A percentile compares a stretch with the other conserved stretches of the same genome.
These are phyloP conservation scores for Xylariaceae sp. DNA, from an alignment of 2,329 filamentous ascomycete genomes.

Conservation along the genomic window DNA sequence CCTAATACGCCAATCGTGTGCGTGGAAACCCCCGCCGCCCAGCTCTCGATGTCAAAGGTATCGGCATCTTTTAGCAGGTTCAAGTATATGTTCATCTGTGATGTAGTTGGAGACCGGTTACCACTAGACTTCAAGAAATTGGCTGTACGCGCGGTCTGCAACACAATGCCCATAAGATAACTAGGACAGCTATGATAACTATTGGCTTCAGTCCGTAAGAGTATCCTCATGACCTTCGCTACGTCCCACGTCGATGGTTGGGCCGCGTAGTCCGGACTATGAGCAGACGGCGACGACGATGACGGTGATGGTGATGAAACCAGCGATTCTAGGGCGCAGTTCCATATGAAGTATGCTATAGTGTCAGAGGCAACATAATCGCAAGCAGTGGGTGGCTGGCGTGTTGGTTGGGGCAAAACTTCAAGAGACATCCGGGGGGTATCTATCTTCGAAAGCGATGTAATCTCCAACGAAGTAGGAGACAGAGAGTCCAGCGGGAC, in stretches of 20 bases:
- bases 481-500: neutral
- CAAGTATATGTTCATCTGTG: constrained; percentile 46
- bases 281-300: neutral
- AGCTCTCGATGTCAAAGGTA: constrained; percentile 49
- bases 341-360: constrained; percentile 43
- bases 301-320: constrained; percentile 40
- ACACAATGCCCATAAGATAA: constrained; percentile 52
- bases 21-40: constrained; percentile 49
- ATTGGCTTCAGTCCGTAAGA: constrained; percentile 39
- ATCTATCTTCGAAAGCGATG: neutral
- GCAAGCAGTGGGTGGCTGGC: constrained; percentile 32
- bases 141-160: constrained; percentile 52
- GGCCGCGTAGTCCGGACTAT: constrained; percentile 33
- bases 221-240: constrained; percentile 31
- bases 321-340: constrained; percentile 44
- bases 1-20: constrained; percentile 33
- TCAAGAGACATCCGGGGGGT: neutral
- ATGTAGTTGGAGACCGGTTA: constrained; percentile 37
- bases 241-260: constrained; percentile 42
- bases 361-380: constrained; percentile 57
- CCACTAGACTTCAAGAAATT: constrained; percentile 41
- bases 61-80: constrained; percentile 49
- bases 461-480: neutral
- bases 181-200: constrained; percentile 41
- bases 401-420: neutral